Percentiles rank a stretch among this genome's conserved stretches.
phyloP scores from a whole-genome alignment of 2,329 filamentous ascomycete genomes.

The Calonectria pseudoturangicola region DNA sequence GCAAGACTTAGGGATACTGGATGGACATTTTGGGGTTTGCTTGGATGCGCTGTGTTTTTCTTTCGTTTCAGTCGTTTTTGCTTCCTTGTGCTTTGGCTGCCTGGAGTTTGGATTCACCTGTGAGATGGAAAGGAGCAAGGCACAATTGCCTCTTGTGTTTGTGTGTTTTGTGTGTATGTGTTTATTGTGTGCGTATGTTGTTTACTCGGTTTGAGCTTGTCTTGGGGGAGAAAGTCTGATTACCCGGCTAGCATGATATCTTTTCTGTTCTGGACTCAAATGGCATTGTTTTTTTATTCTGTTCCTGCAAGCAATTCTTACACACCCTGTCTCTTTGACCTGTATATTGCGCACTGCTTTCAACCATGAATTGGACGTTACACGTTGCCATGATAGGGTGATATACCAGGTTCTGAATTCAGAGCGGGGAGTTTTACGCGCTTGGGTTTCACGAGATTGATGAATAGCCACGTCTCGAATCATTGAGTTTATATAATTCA shows the following conservation, averaged over 20 bases:
- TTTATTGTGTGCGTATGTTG: constrained; percentile 23
- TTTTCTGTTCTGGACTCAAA: constrained; percentile 43
- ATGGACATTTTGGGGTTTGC: constrained; percentile 48
- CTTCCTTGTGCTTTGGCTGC: constrained; percentile 43
- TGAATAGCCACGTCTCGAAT: neutral
- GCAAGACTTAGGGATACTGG: constrained; percentile 51
- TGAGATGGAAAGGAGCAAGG: constrained; percentile 44
- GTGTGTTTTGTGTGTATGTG: constrained; percentile 35
- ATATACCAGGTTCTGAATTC: neutral
- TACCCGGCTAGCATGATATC: constrained; percentile 43
- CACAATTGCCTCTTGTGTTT: constrained; percentile 31
- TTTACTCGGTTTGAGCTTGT: constrained; percentile 35
- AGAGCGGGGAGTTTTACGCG: neutral
- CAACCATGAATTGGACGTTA: constrained; percentile 11
- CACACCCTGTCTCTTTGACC: neutral
- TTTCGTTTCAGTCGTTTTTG: constrained; percentile 29
- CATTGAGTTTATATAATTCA: constrained; percentile 14
- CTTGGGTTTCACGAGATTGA: neutral
- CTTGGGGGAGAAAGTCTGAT: constrained; percentile 40
- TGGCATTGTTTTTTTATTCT: constrained; percentile 38
- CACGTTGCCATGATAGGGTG: neutral
- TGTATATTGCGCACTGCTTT: constrained; percentile 24
- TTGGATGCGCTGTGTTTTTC: constrained; percentile 47
- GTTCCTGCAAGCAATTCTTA: constrained; percentile 17
- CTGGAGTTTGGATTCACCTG: constrained; percentile 55